Evolutionary conservation across 805 yeast genomes (phyloP).

Genomic region (Grigorovia transvaalensis): DNA sequence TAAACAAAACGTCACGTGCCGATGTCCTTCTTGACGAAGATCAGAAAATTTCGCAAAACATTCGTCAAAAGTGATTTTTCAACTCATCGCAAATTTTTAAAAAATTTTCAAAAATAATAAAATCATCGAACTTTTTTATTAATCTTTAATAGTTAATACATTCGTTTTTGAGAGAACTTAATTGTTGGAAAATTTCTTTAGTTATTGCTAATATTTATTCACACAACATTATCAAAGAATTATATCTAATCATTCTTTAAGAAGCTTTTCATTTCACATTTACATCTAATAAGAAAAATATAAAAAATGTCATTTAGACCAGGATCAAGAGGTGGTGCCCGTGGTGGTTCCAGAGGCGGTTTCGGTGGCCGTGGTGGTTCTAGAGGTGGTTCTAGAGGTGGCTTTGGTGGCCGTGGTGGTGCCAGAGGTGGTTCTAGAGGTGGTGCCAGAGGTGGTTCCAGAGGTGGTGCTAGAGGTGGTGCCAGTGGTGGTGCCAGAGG

Average conservation of each 20-base stretch:
- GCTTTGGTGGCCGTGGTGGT: conserved; percentile 40
- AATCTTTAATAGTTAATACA: not conserved
- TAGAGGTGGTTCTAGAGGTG: conserved; percentile 41
- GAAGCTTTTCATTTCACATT: not conserved
- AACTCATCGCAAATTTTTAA: not conserved
- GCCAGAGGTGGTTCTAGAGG: conserved; percentile 44
- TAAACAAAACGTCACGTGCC: not conserved
- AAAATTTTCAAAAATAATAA: not conserved
- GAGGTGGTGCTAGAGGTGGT: conserved; percentile 54
- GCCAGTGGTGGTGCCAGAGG: conserved; percentile 76
- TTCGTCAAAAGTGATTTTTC: not conserved
- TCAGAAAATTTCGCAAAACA: not conserved
- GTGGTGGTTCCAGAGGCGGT: conserved; percentile 42
- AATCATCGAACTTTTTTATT: not conserved
- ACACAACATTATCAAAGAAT: not conserved
- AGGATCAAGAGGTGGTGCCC: conserved; percentile 48
- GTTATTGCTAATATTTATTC: not conserved
- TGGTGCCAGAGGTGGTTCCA: conserved; percentile 36
- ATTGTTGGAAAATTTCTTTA: not conserved
- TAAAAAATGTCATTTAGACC: conserved; percentile 66
- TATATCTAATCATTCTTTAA: not conserved
- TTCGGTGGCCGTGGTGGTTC: conserved; percentile 38
- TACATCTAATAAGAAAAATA: not conserved
- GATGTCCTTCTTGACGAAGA: not conserved
- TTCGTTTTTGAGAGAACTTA: not conserved